Evolutionary conservation across 1,139 yeast genomes (phyloP).

Genomic region (Hansenula lynferdii): DNA sequence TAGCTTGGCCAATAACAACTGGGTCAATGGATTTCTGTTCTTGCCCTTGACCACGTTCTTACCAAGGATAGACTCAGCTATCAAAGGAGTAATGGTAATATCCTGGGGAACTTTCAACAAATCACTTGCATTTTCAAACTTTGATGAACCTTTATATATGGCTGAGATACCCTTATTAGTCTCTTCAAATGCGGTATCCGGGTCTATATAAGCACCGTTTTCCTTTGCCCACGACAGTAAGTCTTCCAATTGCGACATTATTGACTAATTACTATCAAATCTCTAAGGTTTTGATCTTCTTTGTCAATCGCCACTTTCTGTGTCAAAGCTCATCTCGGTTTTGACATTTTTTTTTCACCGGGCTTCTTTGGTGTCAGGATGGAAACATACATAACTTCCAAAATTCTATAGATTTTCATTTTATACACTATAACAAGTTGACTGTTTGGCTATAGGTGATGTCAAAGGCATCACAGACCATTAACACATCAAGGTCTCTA

Average conservation of each 20-base stretch:
- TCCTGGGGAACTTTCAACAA: conserved; percentile 34
- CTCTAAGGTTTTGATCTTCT: no score
- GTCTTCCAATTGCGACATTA: neutral
- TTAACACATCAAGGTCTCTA: conserved; percentile 36
- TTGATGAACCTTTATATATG: conserved; percentile 17
- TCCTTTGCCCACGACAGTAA: neutral
- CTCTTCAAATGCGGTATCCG: conserved; percentile 25
- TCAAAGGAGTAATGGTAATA: conserved; percentile 35
- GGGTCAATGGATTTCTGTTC: conserved; percentile 41
- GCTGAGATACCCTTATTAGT: conserved; percentile 37
- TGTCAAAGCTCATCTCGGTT: no score
- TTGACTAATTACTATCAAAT: neutral
- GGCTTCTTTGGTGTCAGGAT: no score
- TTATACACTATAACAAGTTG: no score
- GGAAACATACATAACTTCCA: no score
- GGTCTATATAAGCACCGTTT: neutral
- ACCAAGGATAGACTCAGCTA: conserved; percentile 40
- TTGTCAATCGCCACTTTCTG: no score
- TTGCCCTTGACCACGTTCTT: conserved; percentile 22
- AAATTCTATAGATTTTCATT: no score
- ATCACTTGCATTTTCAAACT: conserved; percentile 5
- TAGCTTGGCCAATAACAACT: conserved; percentile 42
- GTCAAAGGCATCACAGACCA: conserved; percentile 67
- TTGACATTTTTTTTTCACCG: no score
- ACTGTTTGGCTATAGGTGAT: neutral